Base-by-base conservation (phyloP, 2,329 filamentous ascomycete species). In the Penicillium sumatraense region DNA sequence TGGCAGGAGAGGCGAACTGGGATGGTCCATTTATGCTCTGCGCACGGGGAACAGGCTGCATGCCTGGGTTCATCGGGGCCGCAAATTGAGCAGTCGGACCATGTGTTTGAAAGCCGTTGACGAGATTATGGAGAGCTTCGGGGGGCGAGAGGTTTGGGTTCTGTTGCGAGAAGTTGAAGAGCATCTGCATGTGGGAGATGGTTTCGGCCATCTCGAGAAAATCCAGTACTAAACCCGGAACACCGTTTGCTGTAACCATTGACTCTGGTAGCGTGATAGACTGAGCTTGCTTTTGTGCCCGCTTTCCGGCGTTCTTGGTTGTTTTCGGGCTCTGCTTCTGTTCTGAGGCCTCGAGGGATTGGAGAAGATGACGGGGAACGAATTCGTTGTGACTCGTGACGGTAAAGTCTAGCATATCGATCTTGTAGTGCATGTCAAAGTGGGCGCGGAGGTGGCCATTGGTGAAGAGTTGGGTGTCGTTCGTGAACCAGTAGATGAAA, bases 401-500 rank as follows among this genome's bases (percentile, higher is more conserved):
- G 44, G 87, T 81, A 63, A 98, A 93, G 66, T 96, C 91, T 46
- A 98, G 83, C 57, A 91, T 80, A 58, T 96, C 91, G 56, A 99
- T 88, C 71, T 89, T 91, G 58, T 91, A 88, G 33, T 89, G 84
- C 8, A 78, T 79, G 64, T 96, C 89, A 68, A 96, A 96, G 58
- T 91, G 86, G 1, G 89, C 92, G 46, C 87, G 86, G 23, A 98
- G 77, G 4, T 82, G 86, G 40, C 93, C 93, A n/a, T 81, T 85
- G 9, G 89, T 87, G 47, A 96, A 86, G 35, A 96, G 80, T 88
- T 95, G 91, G 57, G 89, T 89, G 49, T 88, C 89, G 59, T 89
- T 91, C 49, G 89, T 86, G 68, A 93, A 97, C 85, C 90, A 96
- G 71, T 96, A 96, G 5, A 95, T 88, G 54, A 98, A 85, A 67